These are phyloP conservation scores for Apiospora sp. DNA, from an alignment of 2,329 filamentous ascomycete species.

Conservation along the genomic window DNA sequence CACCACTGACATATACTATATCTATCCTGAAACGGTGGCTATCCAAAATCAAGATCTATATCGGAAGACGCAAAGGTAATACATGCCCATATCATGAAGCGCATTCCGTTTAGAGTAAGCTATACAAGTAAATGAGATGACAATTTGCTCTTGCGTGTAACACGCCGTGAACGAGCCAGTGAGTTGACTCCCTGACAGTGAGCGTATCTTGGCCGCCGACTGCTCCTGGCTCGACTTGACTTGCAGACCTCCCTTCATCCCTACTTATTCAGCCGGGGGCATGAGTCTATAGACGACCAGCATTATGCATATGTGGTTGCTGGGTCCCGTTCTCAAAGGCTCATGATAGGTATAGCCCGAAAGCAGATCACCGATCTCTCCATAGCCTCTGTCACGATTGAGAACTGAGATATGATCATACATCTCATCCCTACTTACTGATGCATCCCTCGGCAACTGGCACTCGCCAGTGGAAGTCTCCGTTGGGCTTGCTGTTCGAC, in stretches of 20 bases:
- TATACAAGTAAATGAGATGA: too few relatives aligned
- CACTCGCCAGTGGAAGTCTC: not conserved
- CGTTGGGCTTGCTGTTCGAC: not conserved
- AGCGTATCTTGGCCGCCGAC: not conserved
- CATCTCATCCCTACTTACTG: not conserved
- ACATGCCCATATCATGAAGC: too few relatives aligned
- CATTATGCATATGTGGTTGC: not conserved
- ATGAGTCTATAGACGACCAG: not conserved
- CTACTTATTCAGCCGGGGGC: not conserved
- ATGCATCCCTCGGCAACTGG: not conserved
- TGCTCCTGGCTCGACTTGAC: not conserved
- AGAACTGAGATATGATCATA: not conserved
- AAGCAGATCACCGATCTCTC: not conserved
- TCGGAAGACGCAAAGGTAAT: too few relatives aligned
- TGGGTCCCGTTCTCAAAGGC: not conserved
- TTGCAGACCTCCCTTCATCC: not conserved
- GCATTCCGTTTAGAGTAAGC: too few relatives aligned
- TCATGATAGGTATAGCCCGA: not conserved
- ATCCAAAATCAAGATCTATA: too few relatives aligned
- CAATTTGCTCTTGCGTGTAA: too few relatives aligned
- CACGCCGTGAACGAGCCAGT: not conserved
- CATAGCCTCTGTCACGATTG: not conserved
- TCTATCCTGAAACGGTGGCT: too few relatives aligned
- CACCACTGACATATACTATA: too few relatives aligned
- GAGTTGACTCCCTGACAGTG: not conserved